Evolutionary conservation across 495 filamentous ascomycete species (phyloP), one percentile per base, ranked within the genome.

Genomic region (Extremus antarcticus): DNA sequence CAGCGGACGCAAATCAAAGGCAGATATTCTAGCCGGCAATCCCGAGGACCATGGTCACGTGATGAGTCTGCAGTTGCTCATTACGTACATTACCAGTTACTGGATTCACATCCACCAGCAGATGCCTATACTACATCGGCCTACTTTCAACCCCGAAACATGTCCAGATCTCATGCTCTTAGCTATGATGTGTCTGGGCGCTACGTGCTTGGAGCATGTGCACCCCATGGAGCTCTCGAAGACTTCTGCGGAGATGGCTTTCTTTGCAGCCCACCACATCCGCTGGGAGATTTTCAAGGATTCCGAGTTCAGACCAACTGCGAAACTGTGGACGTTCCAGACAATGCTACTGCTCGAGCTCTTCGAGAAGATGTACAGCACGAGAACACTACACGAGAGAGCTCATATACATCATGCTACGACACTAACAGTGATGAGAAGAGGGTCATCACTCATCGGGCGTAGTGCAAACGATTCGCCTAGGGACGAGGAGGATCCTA

Each of bases 341-440:
- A 85, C 92, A 0, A 73, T 97, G 40, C 68, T 98, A 15, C 74
- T 98, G 7, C 75, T 98, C 43, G 92, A 98, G 63, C 75, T 95
- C 0, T 96, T 92, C 66, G 92, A 98, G 72, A 98, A 98, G 75
- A 88, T 92, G 81, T 95, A 90, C 65, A 89, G 88, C 23, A 95
- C 89, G 0, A 77, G 90, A 46, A 82, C 86, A 38, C 76, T 97
- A 23, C 92, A 98, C 70, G 92, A 98, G 70, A 81, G 92, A 57
- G 92, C 91, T 7, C 92, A 97, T 60, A 95, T 98, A 35, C 91
- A 96, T 57, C 92, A 98, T 67, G 94, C 90, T 22, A 95, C 92
- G 0, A 95, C 91, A 0, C 79, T 98, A 50, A 95, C 90, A 0
- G 72, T 98, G 45, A 96, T 98, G 91, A 84, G 92, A 25, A 78